Evolutionary conservation across 257 asterid species (phyloP), one percentile per base, ranked within the genome.

Genomic region (Cruciata laevipes): DNA sequence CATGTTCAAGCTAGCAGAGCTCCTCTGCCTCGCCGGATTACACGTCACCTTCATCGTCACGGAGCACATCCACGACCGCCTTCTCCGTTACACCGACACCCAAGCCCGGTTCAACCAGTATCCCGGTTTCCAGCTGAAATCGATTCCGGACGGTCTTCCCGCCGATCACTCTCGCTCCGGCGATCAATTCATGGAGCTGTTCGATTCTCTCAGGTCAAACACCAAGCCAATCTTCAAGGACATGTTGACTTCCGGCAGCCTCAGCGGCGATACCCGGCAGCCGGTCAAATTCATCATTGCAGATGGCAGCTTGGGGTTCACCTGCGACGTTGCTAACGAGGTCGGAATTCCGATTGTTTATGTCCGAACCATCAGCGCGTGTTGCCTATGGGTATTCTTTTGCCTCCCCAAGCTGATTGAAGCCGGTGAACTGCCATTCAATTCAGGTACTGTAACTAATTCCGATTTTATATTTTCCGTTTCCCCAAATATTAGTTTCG

Each of bases 1-100:
- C 65, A 87, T 81, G 89, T 74, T 89, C 27, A 87, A 89, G 69
- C 81, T 87, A 0, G 92, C 93, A 17, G 85, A 87, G 61, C 82
- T 89, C 33, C 84, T 89, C 56, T 79, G 81, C 60, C 63, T 84
- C 14, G 68, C 86, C 7, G 71, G 75, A 18, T 24, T 85, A 76
- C 79, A 87, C 70, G 79, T 87, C 76, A 87, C 96, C 65, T 59
- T 89, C 40, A 70, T 89, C 24, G 70, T 82, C 59, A 75, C 93
- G 66, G 79, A 78, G 3, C 52, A 78, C 85, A 75, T 68, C 73
- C 82, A 84, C 69, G 53, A 38, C 73, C 89, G 95, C 11, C 88
- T 85, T 68, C 74, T 73, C 63, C 74, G 61, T 58, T 79, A 77
- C 69, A 65, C 84, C 24, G 60, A 79, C 73, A 71, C 77, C 38